A percentile compares a stretch with the other conserved stretches of the same genome.
Evolutionary conservation across 306 rosid species (phyloP).

Genomic region (Arachis stenosperma): DNA sequence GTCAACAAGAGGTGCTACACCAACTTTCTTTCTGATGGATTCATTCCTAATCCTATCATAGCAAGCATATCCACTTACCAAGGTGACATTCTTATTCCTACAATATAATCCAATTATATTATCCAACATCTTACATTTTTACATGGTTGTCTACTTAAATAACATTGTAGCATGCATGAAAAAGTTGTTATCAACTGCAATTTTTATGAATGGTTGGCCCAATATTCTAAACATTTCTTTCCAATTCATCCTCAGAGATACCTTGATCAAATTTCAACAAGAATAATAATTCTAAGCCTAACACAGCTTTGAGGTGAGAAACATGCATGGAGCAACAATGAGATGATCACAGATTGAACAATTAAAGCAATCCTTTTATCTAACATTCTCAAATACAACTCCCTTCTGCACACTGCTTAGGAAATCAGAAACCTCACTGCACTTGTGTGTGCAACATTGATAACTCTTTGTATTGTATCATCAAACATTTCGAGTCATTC

Average conservation of each 20-base stretch:
- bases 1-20: neutral
- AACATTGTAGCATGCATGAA: neutral
- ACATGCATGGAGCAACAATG: neutral
- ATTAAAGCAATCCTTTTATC: neutral
- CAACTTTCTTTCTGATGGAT: neutral
- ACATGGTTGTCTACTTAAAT: constrained; percentile 1
- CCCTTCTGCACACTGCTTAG: neutral
- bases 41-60: neutral
- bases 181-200: neutral
- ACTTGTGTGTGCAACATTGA: neutral
- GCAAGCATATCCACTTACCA: neutral
- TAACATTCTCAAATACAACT: neutral
- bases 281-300: neutral
- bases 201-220: neutral
- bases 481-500: constrained; percentile 1
- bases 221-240: neutral
- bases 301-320: neutral
- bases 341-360: neutral
- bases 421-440: neutral
- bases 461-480: neutral
- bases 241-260: neutral
- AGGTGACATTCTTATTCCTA: neutral
- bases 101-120: neutral
- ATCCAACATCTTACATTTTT: constrained; percentile 2
- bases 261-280: neutral